Evolutionary conservation across 169 alveolate species (phyloP).

Genomic region (Plasmodium coatneyi): DNA sequence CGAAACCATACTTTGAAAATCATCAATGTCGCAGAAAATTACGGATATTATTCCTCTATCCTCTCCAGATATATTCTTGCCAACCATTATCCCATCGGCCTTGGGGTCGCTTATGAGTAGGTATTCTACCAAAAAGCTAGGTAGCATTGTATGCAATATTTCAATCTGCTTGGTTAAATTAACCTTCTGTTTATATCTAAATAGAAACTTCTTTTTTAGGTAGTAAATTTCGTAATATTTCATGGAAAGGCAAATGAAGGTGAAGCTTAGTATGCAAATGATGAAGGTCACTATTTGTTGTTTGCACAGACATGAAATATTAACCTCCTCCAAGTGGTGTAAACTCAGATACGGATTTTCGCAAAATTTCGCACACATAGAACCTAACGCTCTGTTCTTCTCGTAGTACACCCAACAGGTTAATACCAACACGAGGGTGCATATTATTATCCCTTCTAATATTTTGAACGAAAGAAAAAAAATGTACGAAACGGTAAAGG

Average conservation of each 20-base stretch:
- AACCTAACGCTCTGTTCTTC: constrained; percentile 60
- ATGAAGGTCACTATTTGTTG: constrained; percentile 70
- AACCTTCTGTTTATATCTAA: constrained; percentile 84
- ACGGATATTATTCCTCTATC: constrained; percentile 96
- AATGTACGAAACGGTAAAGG: constrained; percentile 45
- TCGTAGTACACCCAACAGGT: constrained; percentile 21
- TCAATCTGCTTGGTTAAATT: constrained; percentile 88
- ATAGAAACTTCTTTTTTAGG: constrained; percentile 83
- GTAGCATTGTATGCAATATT: constrained; percentile 92
- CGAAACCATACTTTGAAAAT: constrained; percentile 96
- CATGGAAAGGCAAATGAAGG: constrained; percentile 83
- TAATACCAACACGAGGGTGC: neutral
- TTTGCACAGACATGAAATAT: constrained; percentile 56
- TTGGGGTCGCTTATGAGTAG: constrained; percentile 81
- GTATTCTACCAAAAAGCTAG: constrained; percentile 88
- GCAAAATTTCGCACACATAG: constrained; percentile 59
- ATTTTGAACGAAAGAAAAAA: constrained; percentile 70
- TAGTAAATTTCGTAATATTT: constrained; percentile 89
- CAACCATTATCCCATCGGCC: constrained; percentile 81
- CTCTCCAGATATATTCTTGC: constrained; percentile 83
- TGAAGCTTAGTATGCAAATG: constrained; percentile 83
- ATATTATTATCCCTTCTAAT: constrained; percentile 39
- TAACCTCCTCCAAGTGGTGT: constrained; percentile 6
- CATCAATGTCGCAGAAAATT: constrained; percentile 96
- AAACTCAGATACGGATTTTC: constrained; percentile 67